Conservation (phyloP, 2,329 filamentous ascomycete species). For the Cucurbitaria berberidis region DNA sequence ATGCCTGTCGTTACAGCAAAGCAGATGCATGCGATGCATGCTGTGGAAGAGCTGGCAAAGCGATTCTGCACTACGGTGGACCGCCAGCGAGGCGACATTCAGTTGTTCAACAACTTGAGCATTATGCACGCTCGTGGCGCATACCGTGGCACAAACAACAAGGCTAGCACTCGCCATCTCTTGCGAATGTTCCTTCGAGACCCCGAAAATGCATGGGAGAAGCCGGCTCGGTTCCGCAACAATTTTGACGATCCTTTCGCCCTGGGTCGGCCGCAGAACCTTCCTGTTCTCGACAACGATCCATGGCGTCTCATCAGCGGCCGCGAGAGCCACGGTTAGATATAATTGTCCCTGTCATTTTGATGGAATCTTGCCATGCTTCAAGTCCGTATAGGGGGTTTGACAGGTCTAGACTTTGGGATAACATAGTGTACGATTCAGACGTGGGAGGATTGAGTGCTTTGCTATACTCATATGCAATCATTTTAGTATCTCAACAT, state of each 20-base stretch:
- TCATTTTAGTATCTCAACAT: conserved; percentile 13
- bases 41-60: conserved; percentile 37
- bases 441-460: neutral
- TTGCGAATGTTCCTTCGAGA: conserved; percentile 49
- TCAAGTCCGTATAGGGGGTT: neutral
- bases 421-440: neutral
- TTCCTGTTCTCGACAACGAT: conserved; percentile 43
- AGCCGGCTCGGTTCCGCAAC: conserved; percentile 31
- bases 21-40: conserved; percentile 39
- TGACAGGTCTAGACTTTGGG: neutral
- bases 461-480: conserved; percentile 12
- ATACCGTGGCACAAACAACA: conserved; percentile 31
- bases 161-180: conserved; percentile 42
- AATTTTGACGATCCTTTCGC: conserved; percentile 45
- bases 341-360: neutral
- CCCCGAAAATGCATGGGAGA: conserved; percentile 41
- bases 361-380: neutral
- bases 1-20: conserved; percentile 40
- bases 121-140: conserved; percentile 47
- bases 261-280: conserved; percentile 36
- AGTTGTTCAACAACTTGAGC: conserved; percentile 46
- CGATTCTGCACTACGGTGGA: conserved; percentile 40
- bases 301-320: conserved; percentile 48
- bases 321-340: conserved; percentile 47
- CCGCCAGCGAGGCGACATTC: conserved; percentile 45